Base-by-base conservation (phyloP, 352 stramenopile species). In the Globisporangium yorkense region DNA sequence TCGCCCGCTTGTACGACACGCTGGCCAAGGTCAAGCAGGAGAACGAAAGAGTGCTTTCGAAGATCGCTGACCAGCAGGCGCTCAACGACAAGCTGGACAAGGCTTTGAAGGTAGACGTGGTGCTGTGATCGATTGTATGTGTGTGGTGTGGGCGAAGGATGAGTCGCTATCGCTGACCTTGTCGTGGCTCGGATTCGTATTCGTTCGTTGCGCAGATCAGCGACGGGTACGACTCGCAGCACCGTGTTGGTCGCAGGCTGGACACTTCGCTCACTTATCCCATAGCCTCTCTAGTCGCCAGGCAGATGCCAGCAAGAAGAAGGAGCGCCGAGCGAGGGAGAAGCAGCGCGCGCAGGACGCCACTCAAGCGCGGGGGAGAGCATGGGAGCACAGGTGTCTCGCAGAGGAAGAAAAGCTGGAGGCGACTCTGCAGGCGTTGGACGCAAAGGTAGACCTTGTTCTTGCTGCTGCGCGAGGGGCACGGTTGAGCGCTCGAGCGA, bases 381-480 rank as follows among this genome's bases (percentile, higher is more conserved):
- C 9, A 5, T 51, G 31, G 18, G 51, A 58, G 35, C 27, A n/a
- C 8, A 63, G 29, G 20, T 43, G 24, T 5, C 29, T 58, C 4
- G 57, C 52, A 24, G 57, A 63, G 51, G 50, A 63, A 41, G 16
- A 33, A 21, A 39, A 58, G 33, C 57, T 63, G 7, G 27, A 63
- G 5, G n/a, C 41, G 29, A 27, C 51, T 18, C 24, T 63, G 33
- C n/a, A 54, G 20, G 16, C 16, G 35, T 63, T 50, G 50, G 45
- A 49, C 16, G 29, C 33, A 49, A 63, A 58, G 50, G 57, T 63
- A 7, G 15, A 45, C 6, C 4, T 21, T 29, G 10, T 3, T 16
- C 7, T 3, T 41, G 37, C 12, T 41, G 13, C 37, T 41, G 37
- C 16, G 37, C 9, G 35, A 13, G 7, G 10, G 4, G 12, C 35